Percentiles rank a stretch among this genome's conserved stretches.
phyloP scores from a whole-genome alignment of 208 protist species.

The Wallacemonas sp. region DNA sequence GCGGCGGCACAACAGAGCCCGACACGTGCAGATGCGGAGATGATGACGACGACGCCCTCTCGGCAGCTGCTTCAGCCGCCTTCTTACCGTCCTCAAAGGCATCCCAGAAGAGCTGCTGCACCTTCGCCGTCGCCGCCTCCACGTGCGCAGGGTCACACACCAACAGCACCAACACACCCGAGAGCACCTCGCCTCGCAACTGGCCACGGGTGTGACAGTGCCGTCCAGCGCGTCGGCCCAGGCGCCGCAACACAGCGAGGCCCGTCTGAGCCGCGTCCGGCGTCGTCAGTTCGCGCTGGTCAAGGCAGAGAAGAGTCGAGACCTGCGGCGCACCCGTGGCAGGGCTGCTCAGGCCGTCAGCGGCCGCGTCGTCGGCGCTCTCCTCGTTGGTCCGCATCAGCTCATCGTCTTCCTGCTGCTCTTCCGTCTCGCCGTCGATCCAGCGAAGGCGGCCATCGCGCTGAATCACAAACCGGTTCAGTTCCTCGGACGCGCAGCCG shows the following conservation, averaged over 20 bases:
- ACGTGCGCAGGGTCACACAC: neutral
- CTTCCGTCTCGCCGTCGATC: neutral
- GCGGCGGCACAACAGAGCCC: neutral
- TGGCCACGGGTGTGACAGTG: too few relatives aligned
- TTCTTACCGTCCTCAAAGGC: neutral
- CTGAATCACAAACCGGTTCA: neutral
- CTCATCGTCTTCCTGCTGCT: neutral
- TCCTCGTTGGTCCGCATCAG: neutral
- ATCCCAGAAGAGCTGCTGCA: slow-evolving; percentile 5
- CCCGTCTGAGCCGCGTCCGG: too few relatives aligned
- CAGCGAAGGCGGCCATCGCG: neutral
- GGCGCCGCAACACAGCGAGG: neutral
- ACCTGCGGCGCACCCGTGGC: neutral
- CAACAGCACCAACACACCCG: slow-evolving; percentile 6
- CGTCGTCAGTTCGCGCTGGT: neutral
- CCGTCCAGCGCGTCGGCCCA: neutral
- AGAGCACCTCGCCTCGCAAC: neutral
- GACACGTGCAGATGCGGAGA: neutral
- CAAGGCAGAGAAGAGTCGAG: slow-evolving; percentile 6
- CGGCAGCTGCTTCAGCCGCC: neutral
- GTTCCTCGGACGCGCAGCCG: neutral
- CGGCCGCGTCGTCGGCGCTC: neutral
- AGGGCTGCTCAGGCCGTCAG: too few relatives aligned
- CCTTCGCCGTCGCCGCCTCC: neutral
- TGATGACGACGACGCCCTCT: neutral